Base-by-base conservation (phyloP, 805 yeast species). In the Saccharomycopsis lassenensis region DNA sequence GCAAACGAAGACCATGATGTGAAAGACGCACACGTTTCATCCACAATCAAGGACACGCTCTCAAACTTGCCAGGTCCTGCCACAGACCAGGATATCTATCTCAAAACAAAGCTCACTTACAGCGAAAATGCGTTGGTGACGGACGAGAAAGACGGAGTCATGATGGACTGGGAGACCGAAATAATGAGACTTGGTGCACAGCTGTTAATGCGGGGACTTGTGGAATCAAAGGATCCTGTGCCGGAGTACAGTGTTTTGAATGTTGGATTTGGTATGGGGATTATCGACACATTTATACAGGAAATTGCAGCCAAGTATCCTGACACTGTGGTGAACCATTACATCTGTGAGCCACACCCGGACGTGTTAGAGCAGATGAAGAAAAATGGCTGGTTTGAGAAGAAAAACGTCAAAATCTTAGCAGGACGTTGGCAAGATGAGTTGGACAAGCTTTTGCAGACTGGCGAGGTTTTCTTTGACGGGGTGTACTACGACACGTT, bases 261-360 rank as follows among this genome's bases (percentile, higher is more conserved):
- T 50, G 82, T 87, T 26, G 97, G 97, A 0, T 87, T 89, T 54
- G 97, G 97, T 2, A 84, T 87, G 95, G 97, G 97, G 2, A 89
- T 87, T 36, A 86, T 87, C 36, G 97, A 87, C 54, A 60, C 72
- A 1, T 73, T 77, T 68, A 81, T 87, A 41, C 80, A 80, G 51
- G 57, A 56, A 2, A 49, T 12, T 5, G 14, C 8, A n/a, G 16
- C 10, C 7, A 32, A 17, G 8, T n/a, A 34, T 12, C 24, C 42
- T 10, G 11, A 24, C 17, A 20, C 14, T 4, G 89, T 87, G 16
- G 62, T 72, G 3, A 69, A 66, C 43, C 97, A 87, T 54, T 87
- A 84, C 55, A 89, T 87, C 28, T 77, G 84, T 41, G 97, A 87
- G 55, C 95, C 96, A 0, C 97, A 87, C 52, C 95, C 96, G 2